Evolutionary conservation across 345 rosid genomes (phyloP), one percentile per base, ranked within the genome.

Genomic region (Toxicodendron radicans): DNA sequence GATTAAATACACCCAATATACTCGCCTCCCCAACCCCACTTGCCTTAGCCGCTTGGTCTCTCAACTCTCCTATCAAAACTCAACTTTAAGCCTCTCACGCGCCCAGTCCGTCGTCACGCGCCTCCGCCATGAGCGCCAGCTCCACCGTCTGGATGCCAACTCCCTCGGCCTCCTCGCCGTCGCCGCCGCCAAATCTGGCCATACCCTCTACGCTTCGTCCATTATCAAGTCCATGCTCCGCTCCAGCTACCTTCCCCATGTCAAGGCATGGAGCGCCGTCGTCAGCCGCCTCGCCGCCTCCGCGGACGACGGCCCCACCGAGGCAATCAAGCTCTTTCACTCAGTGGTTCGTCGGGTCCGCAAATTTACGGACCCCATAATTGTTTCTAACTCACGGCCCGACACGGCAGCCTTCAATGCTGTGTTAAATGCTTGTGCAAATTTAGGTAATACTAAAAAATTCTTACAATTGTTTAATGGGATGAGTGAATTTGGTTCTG

Each of bases 41-140:
- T 92, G 97, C 75, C 94, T 95, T 49, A 91, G 97, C 90, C 97
- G 99, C 78, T 85, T 95, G 60, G 89, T 95, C 41, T 87, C 97
- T 20, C 99, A 95, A 60, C 87, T 95, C 46, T 86, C 99, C 45
- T 84, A 89, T 72, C 93, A 82, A 64, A 83, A 84, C 54, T 86
- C 87, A 21, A 80, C 82, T 1, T 78, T 80, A 2, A 75, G 87
- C 64, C 91, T 92, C 75, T 53, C 84, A 2, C 99, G 99, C 64
- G 99, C 99, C 0, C 95, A 88, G 75, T 88, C 99, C 45, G 79
- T 95, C 64, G 83, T 95, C 87, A 81, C 97, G 77, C 97, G 97
- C 87, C 97, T 95, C 86, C 99, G 95, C 77, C 73, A 87, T 76
- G 92, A 87, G 4, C 87, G 87, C 66, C 94, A 87, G 79, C 97